Base-by-base conservation (phyloP, 768 basidiomycete genomes). In the Rhizopogon vulgaris region DNA sequence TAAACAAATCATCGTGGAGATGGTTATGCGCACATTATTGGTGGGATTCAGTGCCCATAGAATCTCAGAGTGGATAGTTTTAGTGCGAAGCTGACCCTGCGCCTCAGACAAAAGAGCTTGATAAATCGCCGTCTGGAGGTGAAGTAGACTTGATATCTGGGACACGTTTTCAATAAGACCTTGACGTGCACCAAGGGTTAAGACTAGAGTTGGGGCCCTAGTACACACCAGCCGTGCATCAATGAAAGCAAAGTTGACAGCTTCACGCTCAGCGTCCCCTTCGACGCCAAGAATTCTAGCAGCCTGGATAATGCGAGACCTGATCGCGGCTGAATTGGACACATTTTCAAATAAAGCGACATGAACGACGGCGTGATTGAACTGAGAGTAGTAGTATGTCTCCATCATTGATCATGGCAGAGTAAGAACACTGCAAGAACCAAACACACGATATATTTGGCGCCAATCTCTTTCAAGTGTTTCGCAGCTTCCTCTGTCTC, bases 241-340 rank as follows among this genome's bases (percentile, higher is more conserved):
- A 62, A 98, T 74, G 68, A 97, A 97, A 0, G 89, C 87, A 70
- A 90, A 96, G 60, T 94, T 90, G 58, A 96, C 78, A n/a, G 79
- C 78, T 27, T 80, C 81, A 48, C 90, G 78, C 60, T 90, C 87
- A 12, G 58, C 60, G 25, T 89, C 81, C 17, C 91, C 90, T 6
- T 76, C 74, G 1, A 65, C 66, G 0, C 85, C 87, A 15, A 73
- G 65, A 39, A 80, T 69, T 9, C 75, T 77, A 3, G 90, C 78
- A 0, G 93, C 93, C 6, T 71, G 70, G 46, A 94, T 75, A 43
- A 98, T 84, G 2, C 88, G 78, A 38, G 72, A 67, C 24, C 85
- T 75, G 22, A 96, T 70, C 0, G 68, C 69, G 0, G 74, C 70
- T 0, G 85, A 76, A 60, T 94, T 92, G 24, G 66, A 67, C 18